phyloP scores from a whole-genome alignment of 169 alveolate genomes.

The Neospora caninum region DNA sequence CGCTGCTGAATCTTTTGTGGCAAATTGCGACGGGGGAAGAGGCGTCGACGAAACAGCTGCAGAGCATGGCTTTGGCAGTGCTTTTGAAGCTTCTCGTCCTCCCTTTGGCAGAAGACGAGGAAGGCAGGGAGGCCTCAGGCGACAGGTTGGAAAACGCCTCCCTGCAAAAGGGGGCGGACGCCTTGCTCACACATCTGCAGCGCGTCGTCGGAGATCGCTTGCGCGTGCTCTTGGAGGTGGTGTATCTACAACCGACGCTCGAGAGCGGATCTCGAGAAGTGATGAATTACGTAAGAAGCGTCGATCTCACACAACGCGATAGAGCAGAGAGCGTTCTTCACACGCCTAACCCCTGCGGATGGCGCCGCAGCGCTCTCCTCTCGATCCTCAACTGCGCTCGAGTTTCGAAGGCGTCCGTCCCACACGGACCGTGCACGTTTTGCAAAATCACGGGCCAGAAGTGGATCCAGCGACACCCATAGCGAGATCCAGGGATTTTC shows the following conservation, averaged over 20 bases:
- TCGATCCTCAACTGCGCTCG: too few relatives aligned
- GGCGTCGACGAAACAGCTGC: slow-evolving; percentile 59
- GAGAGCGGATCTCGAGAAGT: slow-evolving; percentile 33
- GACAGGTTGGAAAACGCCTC: slow-evolving; percentile 1
- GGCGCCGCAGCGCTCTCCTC: too few relatives aligned
- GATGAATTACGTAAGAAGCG: slow-evolving; percentile 36
- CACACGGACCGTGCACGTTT: too few relatives aligned
- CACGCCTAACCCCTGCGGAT: too few relatives aligned
- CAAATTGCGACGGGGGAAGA: slow-evolving; percentile 47
- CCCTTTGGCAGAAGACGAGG: slow-evolving; percentile 24
- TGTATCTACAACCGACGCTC: slow-evolving; percentile 59
- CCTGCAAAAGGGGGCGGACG: not conserved
- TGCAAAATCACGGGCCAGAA: too few relatives aligned
- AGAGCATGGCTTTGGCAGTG: slow-evolving; percentile 24
- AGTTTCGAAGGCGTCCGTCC: too few relatives aligned
- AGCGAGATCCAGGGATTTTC: too few relatives aligned
- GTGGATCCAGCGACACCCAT: too few relatives aligned
- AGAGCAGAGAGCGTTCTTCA: too few relatives aligned
- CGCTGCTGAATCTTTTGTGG: slow-evolving; percentile 54
- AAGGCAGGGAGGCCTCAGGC: not conserved
- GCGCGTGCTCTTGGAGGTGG: slow-evolving; percentile 39
- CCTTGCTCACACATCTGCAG: not conserved
- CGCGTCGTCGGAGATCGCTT: slow-evolving; percentile 26
- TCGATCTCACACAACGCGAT: too few relatives aligned
- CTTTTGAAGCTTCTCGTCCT: slow-evolving; percentile 57